Percentiles rank a stretch among this genome's conserved stretches.
Evolutionary conservation across 306 rosid species (phyloP).

Genomic region (Dicorynia guianensis): DNA sequence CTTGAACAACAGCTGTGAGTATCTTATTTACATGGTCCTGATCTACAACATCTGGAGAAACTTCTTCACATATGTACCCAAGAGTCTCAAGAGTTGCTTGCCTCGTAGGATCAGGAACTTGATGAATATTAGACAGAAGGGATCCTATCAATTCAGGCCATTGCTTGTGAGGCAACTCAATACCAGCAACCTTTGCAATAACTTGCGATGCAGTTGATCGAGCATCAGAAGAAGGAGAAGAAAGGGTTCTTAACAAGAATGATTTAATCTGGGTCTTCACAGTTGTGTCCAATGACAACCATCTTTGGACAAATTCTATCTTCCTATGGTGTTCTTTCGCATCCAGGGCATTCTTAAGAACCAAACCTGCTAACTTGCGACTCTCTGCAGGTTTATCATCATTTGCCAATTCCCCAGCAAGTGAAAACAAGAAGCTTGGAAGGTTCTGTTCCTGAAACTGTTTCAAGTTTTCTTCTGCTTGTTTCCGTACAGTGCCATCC

Average conservation of each 20-base stretch:
- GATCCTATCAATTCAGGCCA: conserved; percentile 91
- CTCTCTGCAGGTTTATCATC: conserved; percentile 92
- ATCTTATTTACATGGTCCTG: conserved; percentile 84
- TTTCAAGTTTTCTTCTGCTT: conserved; percentile 81
- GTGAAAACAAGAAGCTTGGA: conserved; percentile 81
- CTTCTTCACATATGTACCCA: conserved; percentile 95
- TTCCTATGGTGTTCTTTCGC: conserved; percentile 91
- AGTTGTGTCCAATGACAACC: conserved; percentile 74
- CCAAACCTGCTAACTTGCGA: conserved; percentile 82
- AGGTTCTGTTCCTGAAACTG: conserved; percentile 95
- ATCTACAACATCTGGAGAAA: conserved; percentile 74
- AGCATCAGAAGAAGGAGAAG: conserved; percentile 77
- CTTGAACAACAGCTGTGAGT: conserved; percentile 87
- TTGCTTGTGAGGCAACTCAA: conserved; percentile 88
- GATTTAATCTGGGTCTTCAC: conserved; percentile 78
- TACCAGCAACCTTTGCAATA: conserved; percentile 90
- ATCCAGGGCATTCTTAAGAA: conserved; percentile 93
- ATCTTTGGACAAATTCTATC: conserved; percentile 79
- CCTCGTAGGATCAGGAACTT: conserved; percentile 75
- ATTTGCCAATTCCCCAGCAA: conserved; percentile 88
- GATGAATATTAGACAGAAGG: conserved; percentile 74
- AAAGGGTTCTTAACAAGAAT: conserved; percentile 73
- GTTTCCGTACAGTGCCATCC: conserved; percentile 75
- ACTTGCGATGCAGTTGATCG: conserved; percentile 92
- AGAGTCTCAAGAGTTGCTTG: conserved; percentile 95